Percentiles rank a stretch among this genome's conserved stretches.
These are phyloP conservation scores for Colletotrichum chrysophilum DNA, from an alignment of 2,329 filamentous ascomycete species.

Conservation along the genomic window DNA sequence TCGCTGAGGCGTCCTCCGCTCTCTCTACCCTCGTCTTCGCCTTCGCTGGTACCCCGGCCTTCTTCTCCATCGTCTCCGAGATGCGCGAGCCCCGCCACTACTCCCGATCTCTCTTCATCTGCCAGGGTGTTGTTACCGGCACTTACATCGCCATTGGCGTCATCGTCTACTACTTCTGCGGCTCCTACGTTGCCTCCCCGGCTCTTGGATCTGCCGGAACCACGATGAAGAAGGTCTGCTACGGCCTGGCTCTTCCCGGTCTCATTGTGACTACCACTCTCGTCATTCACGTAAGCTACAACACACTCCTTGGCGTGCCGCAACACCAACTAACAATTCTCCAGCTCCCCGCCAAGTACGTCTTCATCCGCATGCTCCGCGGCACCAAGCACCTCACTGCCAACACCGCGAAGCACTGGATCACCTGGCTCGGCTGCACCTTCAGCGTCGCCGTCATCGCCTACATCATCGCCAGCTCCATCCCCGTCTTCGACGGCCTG, in stretches of 20 bases:
- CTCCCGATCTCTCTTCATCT: conserved; percentile 30
- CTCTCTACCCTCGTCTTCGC: conserved; percentile 40
- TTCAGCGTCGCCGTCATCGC: conserved; percentile 26
- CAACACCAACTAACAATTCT: neutral
- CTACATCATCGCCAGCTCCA: conserved; percentile 32
- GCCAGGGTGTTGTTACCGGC: conserved; percentile 30
- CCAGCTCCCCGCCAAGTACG: conserved; percentile 29
- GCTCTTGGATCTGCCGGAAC: conserved; percentile 50
- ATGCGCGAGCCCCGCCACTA: conserved; percentile 37
- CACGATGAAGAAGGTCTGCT: conserved; percentile 47
- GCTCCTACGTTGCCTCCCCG: conserved; percentile 49
- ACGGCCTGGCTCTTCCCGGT: conserved; percentile 41
- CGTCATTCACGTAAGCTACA: conserved; percentile 29
- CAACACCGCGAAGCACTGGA: conserved; percentile 34
- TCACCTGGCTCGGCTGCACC: conserved; percentile 34
- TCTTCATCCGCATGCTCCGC: conserved; percentile 30
- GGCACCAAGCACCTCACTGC: conserved; percentile 33
- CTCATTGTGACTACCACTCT: conserved; percentile 32
- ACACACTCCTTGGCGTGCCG: rapidly evolving
- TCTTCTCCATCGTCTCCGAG: conserved; percentile 37
- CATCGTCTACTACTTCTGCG: conserved; percentile 52
- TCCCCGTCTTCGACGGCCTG: conserved; percentile 32
- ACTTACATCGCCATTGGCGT: conserved; percentile 38
- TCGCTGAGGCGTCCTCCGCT: conserved; percentile 49
- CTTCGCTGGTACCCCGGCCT: conserved; percentile 40